Conservation (phyloP, 2,329 filamentous ascomycete genomes). For the Epichloe scottii region DNA sequence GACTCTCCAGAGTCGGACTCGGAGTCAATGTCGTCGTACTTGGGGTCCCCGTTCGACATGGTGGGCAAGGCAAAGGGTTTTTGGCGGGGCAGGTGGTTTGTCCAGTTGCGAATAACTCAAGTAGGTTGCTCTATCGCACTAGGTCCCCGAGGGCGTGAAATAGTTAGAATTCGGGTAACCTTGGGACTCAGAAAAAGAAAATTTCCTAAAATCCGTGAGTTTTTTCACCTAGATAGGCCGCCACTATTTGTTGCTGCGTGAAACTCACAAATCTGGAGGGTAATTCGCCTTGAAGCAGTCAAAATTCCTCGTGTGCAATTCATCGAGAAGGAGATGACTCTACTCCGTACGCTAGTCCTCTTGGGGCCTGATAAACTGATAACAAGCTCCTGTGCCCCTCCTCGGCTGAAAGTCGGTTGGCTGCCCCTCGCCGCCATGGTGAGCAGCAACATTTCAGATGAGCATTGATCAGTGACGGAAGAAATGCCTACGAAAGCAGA, state of each 20-base stretch:
- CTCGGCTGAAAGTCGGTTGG: conserved; percentile 17
- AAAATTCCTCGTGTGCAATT: conserved; percentile 32
- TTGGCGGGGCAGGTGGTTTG: conserved; percentile 17
- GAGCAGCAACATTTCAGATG: too few species aligned
- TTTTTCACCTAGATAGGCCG: neutral
- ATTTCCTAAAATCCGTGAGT: neutral
- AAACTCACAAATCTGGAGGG: conserved; percentile 9
- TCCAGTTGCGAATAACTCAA: neutral
- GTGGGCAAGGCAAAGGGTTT: conserved; percentile 9
- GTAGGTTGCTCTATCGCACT: neutral
- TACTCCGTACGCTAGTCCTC: conserved; percentile 26
- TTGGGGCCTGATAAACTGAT: conserved; percentile 25
- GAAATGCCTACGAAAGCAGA: neutral
- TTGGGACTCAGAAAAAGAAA: neutral
- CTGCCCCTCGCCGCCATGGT: neutral
- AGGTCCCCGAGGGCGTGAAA: neutral
- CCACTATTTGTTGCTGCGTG: conserved; percentile 6
- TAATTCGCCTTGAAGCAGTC: conserved; percentile 24
- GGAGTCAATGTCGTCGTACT: conserved; percentile 62
- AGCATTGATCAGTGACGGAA: neutral
- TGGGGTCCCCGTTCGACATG: conserved; percentile 49
- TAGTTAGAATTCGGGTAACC: neutral
- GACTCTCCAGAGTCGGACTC: conserved; percentile 58
- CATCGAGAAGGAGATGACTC: conserved; percentile 23
- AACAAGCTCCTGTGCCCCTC: conserved; percentile 23